Evolutionary conservation across 208 protist genomes (phyloP), one percentile per base, ranked within the genome.

Genomic region (Sergeia podlipaevii): DNA sequence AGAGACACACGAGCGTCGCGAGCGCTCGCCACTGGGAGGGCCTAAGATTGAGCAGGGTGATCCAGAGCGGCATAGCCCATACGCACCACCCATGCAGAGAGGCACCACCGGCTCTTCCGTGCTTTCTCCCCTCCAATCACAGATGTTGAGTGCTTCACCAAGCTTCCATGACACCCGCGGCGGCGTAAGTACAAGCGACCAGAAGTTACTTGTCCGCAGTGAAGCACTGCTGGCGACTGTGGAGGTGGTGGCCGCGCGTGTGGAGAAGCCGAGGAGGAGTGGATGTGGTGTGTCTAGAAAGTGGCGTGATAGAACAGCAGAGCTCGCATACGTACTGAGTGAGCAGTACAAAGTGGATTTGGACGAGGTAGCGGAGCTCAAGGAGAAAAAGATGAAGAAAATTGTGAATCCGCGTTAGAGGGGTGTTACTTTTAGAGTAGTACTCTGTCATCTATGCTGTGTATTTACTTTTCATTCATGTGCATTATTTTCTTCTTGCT

Each of bases 321-420:
- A 82, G 55, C 46, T 87, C 10, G 47, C 41, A 28, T 67, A 53
- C 18, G 51, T 74, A 23, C 29, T 91, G 30, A 23, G 52, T 46
- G 49, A 83, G 44, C 63, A 78, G 32, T 87, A 85, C 52, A 27
- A 57, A 0, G 74, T 87, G 18, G 58, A 65, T 11, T 32, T 83
- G 7, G 67, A 67, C 5, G 42, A 78, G 28, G 70, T 75, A 15
- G 28, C 58, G 15, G 42, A 51, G 23, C 57, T 85, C 3, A 23
- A 42, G 27, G 28, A 38, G 26, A 42, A 21, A 4, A 24, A 29
- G 34, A 6, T 3, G 17, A 43, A 39, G 8, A 34, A 28, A 4
- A 10, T 4, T 3, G 26, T 43, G 5, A 23, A 29, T 10, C 13
- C 50, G 11, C 4, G 34, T 42, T 41, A 18, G 13, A 36, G 5